Conservation (phyloP, 306 rosid species). For the Cucumis melo region DNA sequence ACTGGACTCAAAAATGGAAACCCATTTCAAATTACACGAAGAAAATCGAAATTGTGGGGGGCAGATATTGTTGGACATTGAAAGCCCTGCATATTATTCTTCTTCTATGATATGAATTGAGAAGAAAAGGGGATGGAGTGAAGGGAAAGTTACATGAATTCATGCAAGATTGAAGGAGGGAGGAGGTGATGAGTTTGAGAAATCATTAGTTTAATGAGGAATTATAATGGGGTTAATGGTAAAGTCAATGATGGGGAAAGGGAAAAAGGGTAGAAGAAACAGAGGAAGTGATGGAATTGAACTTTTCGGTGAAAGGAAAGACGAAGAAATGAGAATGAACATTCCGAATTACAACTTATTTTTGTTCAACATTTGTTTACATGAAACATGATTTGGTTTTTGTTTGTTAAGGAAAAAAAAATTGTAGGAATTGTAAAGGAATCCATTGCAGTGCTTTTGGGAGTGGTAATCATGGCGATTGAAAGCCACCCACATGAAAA, state of each 20-base stretch:
- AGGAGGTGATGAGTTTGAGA: slow-evolving; percentile 23
- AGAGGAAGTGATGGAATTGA: background rate
- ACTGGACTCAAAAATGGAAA: background rate
- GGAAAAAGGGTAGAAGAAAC: slow-evolving; percentile 1
- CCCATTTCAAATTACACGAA: background rate
- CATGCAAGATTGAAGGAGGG: slow-evolving; percentile 33
- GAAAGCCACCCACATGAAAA: slow-evolving; percentile 28
- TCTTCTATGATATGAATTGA: background rate
- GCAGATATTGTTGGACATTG: background rate
- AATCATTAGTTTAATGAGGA: slow-evolving; percentile 34
- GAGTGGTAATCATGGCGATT: slow-evolving; percentile 51
- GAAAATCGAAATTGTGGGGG: slow-evolving; percentile 10
- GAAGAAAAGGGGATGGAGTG: slow-evolving; percentile 22
- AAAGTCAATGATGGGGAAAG: slow-evolving; percentile 59
- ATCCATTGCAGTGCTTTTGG: slow-evolving; percentile 50
- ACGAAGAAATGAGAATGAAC: slow-evolving; percentile 9
- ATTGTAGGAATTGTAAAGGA: slow-evolving; percentile 46
- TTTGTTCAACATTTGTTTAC: background rate
- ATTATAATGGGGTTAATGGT: slow-evolving; percentile 29
- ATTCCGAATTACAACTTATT: background rate
- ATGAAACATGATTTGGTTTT: slow-evolving; percentile 1
- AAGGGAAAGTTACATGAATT: slow-evolving; percentile 42
- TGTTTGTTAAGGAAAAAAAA: slow-evolving; percentile 13
- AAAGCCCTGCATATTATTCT: background rate
- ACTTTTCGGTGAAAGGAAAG: slow-evolving; percentile 92